Evolutionary conservation across 345 rosid genomes (phyloP), one percentile per base, ranked within the genome.

Genomic region (Pistacia atlantica): DNA sequence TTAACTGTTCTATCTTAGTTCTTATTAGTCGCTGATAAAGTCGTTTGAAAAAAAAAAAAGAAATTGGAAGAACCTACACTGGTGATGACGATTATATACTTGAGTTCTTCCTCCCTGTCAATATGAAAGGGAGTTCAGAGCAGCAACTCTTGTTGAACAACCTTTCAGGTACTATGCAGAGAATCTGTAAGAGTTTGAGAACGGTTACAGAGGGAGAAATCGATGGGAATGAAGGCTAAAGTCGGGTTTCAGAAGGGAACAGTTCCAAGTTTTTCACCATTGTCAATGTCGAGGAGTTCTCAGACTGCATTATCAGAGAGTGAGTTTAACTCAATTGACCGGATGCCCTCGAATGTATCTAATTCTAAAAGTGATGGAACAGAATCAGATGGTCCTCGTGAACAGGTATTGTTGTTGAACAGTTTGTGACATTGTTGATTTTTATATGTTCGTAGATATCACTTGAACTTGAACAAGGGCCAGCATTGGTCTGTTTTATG

Each of bases 91-190:
- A 91, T 77, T 95, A 95, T 72, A 80, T 93, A 72, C 83, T 95
- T 37, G 98, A 95, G 86, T 87, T 93, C 78, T 92, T 93, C 83
- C 93, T 95, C 56, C 98, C 99, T 60, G 83, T 87, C 59, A 89
- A 80, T 71, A 89, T 93, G 77, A 90, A 83, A 28, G 96, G 94
- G 72, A 84, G 96, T 75, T 76, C 87, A 14, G 99, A 95, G 71
- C 98, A 92, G 76, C 97, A 93, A 61, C 89, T 89, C 71, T 81
- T 93, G 84, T 77, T 95, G 84, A 91, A 92, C 73, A 93, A 86
- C 80, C 90, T 93, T 73, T 91, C 98, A 1, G 79, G 85, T 45
- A 95, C 97, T 2, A 89, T 95, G 99, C 98, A 90, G 83, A 89
- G 94, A 79, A 75, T 95, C 14, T 93, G 99, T 74, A 89, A 72